Evolutionary conservation across 73 alveolate genomes (phyloP).

Genomic region (Symbiodinium pilosum): DNA sequence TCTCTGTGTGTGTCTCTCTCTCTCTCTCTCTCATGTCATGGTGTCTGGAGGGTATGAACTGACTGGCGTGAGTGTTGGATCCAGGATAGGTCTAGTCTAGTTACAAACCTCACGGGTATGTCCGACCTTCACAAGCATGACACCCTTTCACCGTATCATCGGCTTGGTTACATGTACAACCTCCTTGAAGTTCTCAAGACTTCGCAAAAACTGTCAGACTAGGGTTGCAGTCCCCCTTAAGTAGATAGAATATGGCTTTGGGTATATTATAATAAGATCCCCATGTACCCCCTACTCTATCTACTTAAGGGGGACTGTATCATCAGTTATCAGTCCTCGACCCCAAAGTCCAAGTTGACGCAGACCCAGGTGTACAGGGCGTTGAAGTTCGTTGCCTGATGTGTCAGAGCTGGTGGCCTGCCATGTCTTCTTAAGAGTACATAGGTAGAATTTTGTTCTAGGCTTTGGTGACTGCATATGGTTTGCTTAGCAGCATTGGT

Average conservation of each 20-base stretch:
- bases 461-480: no score
- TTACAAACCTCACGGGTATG: not conserved
- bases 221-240: not conserved
- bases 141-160: not conserved
- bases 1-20: no score
- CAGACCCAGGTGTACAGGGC: conserved; percentile 1
- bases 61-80: no score
- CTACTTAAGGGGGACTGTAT: not conserved
- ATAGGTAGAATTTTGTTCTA: no score
- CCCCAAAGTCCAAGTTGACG: not conserved
- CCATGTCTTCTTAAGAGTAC: no score
- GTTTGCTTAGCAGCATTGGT: no score
- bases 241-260: not conserved
- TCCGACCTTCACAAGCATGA: not conserved
- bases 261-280: not conserved
- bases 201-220: not conserved
- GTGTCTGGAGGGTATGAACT: no score
- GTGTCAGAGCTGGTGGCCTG: no score
- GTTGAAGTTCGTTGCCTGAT: not conserved
- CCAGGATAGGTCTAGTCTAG: no score
- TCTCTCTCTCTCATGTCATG: no score
- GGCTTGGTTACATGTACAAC: not conserved
- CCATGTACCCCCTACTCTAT: no score
- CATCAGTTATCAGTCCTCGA: not conserved
- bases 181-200: no score